Conservation (phyloP, 192 early-diverging fungal species). For the Dimargaris xerosporica region DNA sequence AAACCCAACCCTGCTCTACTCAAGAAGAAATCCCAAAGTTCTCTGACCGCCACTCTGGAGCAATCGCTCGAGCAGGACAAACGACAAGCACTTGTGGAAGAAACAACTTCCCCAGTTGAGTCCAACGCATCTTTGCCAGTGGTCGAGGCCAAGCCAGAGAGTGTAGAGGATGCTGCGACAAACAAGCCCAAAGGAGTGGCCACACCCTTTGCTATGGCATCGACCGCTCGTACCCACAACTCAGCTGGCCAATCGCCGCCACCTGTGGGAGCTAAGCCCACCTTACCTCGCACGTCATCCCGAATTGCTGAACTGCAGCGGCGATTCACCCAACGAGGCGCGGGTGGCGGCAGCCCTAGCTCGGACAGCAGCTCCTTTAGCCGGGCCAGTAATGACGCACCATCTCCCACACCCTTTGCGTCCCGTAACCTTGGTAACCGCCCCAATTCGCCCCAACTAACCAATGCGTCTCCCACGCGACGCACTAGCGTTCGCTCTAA, state of each 20-base stretch:
- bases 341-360: background rate
- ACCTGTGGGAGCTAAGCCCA: constrained; percentile 6
- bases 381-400: background rate
- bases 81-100: background rate
- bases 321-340: constrained; percentile 8
- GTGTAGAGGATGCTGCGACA: background rate
- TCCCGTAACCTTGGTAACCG: background rate
- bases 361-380: no score
- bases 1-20: constrained; percentile 7
- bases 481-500: no score
- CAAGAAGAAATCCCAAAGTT: constrained; percentile 4
- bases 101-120: no score
- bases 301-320: constrained; percentile 10
- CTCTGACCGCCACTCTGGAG: background rate
- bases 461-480: no score
- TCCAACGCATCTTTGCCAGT: no score
- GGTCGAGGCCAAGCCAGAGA: background rate
- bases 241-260: constrained; percentile 4
- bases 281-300: constrained; percentile 3
- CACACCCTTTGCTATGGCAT: background rate
- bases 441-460: background rate
- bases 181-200: background rate
- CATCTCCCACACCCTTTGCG: background rate
- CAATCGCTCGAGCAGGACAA: constrained; percentile 8
- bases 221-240: background rate